A percentile compares a stretch with the other conserved stretches of the same genome.
Conservation (phyloP, 257 asterid species). For the Cruciata laevipes region DNA sequence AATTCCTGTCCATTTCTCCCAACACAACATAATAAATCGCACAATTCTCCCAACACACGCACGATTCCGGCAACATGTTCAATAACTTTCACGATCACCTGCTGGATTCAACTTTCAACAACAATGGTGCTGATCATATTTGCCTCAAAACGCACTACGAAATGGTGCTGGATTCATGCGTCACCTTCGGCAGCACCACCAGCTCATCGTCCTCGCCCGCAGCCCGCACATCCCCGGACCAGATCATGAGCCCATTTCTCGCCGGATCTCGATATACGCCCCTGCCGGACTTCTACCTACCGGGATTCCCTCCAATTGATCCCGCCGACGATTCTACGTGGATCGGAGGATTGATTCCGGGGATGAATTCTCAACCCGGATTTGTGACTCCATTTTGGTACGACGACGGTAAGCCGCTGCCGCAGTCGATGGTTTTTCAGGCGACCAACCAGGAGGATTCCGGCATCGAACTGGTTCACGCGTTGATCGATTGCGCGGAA, state of each 20-base stretch:
- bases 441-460: slow-evolving; percentile 14
- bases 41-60: too few relatives aligned
- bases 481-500: slow-evolving; percentile 20
- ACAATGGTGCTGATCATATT: too few relatives aligned
- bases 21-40: too few relatives aligned
- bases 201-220: slow-evolving; percentile 11
- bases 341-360: slow-evolving; percentile 17
- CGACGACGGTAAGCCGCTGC: slow-evolving; percentile 12
- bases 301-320: slow-evolving; percentile 13
- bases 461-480: slow-evolving; percentile 26
- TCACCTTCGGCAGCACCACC: slow-evolving; percentile 18
- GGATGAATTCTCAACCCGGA: slow-evolving; percentile 15
- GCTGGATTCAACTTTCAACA: background rate
- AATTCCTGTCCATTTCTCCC: too few relatives aligned
- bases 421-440: slow-evolving; percentile 6
- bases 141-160: background rate
- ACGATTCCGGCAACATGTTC: too few relatives aligned
- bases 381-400: slow-evolving; percentile 3
- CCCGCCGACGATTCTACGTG: slow-evolving; percentile 21
- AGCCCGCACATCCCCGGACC: slow-evolving; percentile 2
- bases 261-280: slow-evolving; percentile 18
- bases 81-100: too few relatives aligned
- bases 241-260: slow-evolving; percentile 19
- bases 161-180: slow-evolving; percentile 15
- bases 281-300: slow-evolving; percentile 14